Evolutionary conservation across 352 stramenopile genomes (phyloP), one percentile per base, ranked within the genome.

Genomic region (Plasmopara muralis): DNA sequence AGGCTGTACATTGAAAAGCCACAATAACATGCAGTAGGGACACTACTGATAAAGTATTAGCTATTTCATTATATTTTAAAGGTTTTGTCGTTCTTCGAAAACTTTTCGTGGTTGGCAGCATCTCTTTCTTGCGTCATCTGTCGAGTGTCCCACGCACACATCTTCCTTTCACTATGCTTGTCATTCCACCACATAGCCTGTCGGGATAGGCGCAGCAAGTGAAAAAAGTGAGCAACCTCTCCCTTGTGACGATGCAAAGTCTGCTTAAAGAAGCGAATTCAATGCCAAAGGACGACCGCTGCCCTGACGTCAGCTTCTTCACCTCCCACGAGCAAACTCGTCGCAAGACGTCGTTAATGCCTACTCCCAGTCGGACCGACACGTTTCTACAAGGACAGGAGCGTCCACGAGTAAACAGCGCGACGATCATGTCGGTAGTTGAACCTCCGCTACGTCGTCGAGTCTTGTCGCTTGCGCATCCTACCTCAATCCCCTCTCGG

Each of bases 251-350:
- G 42, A 39, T n/a, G 42, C 45, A 53, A 52, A 60, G 45, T 16
- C 57, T 64, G 56, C 38, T 52, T 25, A 12, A 50, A 45, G 37
- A 29, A 54, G 25, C 52, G 16, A 46, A 46, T 34, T 18, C 12
- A 9, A 48, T 56, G 54, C 28, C 49, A 34, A 41, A 42, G 39
- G 52, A 64, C 57, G 33, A 57, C 45, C n/a, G 16, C 35, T 7
- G n/a, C 40, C 6, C 45, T 12, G 48, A 47, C 31, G 55, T 55
- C 43, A 57, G 61, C 43, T 53, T 69, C 33, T 50, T 74, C 15
- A 57, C 55, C 35, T 63, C 56, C 44, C 15, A 50, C 20, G 53
- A 63, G 34, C 61, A 73, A 31, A 42, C 64, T 29, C 64, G 56
- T 34, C 64, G 60, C 35, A 69, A 73, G 53, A 42, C 41, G 38